Evolutionary conservation across 768 basidiomycete species (phyloP), one percentile per base, ranked within the genome.

Genomic region (Leccinum boreale): DNA sequence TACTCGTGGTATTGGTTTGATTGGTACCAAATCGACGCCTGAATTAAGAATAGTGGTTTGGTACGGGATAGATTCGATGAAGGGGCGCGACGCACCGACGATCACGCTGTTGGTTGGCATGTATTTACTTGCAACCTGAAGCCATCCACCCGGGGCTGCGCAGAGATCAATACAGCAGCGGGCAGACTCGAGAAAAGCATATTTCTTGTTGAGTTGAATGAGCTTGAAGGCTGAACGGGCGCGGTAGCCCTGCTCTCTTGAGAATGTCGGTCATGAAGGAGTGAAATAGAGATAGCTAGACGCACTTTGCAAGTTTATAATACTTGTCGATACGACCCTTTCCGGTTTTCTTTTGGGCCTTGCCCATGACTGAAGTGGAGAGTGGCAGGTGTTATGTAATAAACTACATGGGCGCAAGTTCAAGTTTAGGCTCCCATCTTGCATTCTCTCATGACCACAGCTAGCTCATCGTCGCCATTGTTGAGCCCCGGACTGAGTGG

Each of bases 221-320:
- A 99, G 84, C 76, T 99, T 99, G 87, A 96, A 96, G 2, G 97
- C 97, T 15, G 97, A 99, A 80, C 97, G 97, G 65, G 97, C 97
- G 61, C 97, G 91, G 73, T 95, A 99, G 60, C 97, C 97, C 79
- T 99, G 97, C 78, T 98, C 96, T 75, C 95, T 98, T 46, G 56
- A 62, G 36, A 51, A 48, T 57, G 52, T 59, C 33, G 57, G 60
- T 64, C 26, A 62, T 21, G 35, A 12, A 42, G 11, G 23, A 23
- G 24, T 10, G 46, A 15, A 9, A 60, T 39, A 51, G 36, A 55
- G 58, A 58, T 21, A 17, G 19, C 44, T 31, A 60, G 10, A 56
- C 49, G 44, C 67, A 92, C 91, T 93, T 92, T 76, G 91, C 92
- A 70, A 95, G 89, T 70, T 92, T 94, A 77, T 98, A 98, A 75